Percentiles rank a stretch among this genome's conserved stretches.
These are phyloP conservation scores for Chondrus crispus DNA, from an alignment of 23 red algal species.

Conservation along the genomic window DNA sequence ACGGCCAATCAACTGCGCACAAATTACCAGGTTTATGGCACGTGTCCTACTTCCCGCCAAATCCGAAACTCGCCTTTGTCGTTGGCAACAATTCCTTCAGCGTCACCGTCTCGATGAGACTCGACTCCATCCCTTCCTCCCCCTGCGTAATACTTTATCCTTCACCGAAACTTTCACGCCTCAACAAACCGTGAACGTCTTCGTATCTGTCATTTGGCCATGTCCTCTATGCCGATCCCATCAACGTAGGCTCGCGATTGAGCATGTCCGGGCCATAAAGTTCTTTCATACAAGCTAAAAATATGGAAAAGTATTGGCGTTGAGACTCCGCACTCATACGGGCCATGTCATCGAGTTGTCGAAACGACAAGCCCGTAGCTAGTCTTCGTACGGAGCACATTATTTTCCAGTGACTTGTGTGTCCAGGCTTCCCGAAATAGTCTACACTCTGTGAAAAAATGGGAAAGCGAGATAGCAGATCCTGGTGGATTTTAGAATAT, in stretches of 20 bases:
- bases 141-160: no score
- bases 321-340: neutral
- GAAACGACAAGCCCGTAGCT: neutral
- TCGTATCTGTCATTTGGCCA: no score
- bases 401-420: neutral
- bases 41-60: no score
- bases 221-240: no score
- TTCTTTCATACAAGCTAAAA: neutral
- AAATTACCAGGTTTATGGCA: no score
- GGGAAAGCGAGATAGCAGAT: neutral
- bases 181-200: no score
- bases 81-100: no score
- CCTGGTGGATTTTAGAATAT: neutral
- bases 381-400: neutral
- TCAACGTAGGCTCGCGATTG: neutral
- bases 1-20: no score
- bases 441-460: neutral
- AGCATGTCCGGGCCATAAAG: neutral
- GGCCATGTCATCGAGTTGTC: neutral
- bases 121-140: no score
- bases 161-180: no score
- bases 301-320: slow-evolving; percentile 3
- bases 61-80: no score
- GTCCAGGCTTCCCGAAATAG: neutral
- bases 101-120: no score